Conservation (phyloP, 208 protist genomes). For the Trypanosoma melophagium region DNA sequence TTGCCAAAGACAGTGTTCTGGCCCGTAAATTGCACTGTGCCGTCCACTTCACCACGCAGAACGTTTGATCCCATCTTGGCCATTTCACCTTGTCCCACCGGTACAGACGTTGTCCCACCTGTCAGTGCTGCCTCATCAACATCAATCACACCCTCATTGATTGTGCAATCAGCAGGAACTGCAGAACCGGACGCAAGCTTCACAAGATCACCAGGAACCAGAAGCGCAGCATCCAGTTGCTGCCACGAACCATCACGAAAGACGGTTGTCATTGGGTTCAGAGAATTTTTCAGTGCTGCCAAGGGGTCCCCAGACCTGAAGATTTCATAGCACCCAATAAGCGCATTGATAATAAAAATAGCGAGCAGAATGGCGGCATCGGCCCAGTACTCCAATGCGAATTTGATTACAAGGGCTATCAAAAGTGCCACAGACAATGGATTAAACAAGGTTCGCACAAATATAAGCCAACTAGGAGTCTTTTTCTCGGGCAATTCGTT, state of each 20-base stretch:
- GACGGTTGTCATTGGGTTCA: slow-evolving; percentile 80
- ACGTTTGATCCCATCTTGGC: slow-evolving; percentile 92
- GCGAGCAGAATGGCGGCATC: slow-evolving; percentile 82
- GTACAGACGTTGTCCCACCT: slow-evolving; percentile 94
- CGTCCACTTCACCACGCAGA: slow-evolving; percentile 75
- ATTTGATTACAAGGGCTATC: slow-evolving; percentile 87
- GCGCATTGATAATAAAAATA: slow-evolving; percentile 81
- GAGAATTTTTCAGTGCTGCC: slow-evolving; percentile 84
- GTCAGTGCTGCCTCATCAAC: slow-evolving; percentile 94
- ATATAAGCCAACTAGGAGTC: slow-evolving; percentile 79
- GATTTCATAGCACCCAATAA: slow-evolving; percentile 91
- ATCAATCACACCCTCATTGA: slow-evolving; percentile 84
- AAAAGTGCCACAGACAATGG: slow-evolving; percentile 86
- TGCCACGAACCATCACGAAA: slow-evolving; percentile 86
- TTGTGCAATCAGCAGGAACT: slow-evolving; percentile 91
- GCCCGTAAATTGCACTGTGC: slow-evolving; percentile 85
- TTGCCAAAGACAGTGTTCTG: slow-evolving; percentile 93
- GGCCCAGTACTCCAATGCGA: slow-evolving; percentile 84
- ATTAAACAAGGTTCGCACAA: slow-evolving; percentile 73
- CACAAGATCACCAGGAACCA: slow-evolving; percentile 95
- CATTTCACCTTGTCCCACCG: slow-evolving; percentile 79
- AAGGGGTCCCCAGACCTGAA: slow-evolving; percentile 92
- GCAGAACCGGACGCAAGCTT: slow-evolving; percentile 90
- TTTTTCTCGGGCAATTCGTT: slow-evolving; percentile 77
- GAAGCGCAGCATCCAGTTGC: slow-evolving; percentile 63